Base-by-base conservation (phyloP, 495 filamentous ascomycete genomes). In the Parathielavia appendiculata region DNA sequence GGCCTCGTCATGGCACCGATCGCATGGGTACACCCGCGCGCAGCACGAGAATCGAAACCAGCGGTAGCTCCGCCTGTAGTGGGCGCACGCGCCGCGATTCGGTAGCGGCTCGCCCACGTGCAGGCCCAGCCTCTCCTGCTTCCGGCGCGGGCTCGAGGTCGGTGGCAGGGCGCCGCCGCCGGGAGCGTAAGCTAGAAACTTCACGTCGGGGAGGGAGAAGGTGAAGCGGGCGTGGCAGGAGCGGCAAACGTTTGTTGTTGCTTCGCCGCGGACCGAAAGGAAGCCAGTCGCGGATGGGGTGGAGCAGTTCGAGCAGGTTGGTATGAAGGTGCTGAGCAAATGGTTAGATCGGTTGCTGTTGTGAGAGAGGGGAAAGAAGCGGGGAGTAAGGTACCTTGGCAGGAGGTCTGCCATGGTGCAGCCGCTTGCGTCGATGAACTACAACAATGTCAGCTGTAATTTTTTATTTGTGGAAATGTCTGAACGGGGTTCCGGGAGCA, bases 161-260 rank as follows among this genome's bases (percentile, higher is more conserved):
- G 75, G 63, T 1, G 66, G 72, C 1, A 68, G 47, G 8, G 71
- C 77, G 71, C 70, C 43, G 59, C 41, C 70, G 39, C 83, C 78
- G 32, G 79, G 75, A 35, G 83, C 82, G 59, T 92, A 84, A 53
- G 81, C 75, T 13, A 95, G 76, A 72, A 97, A 91, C 63, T 88
- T 90, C 51, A 95, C 80, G 45, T 91, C 85, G 26, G 87, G 88
- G 41, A 95, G 78, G 62, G 83, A 83, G 71, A 96, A 89, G 32
- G 86, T 86, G 83, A 96, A 91, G 66, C 87, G 89, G 35, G 77
- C 77, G 72, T 95, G 90, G 67, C 91, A 96, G 61, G 87, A 79
- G 13, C 89, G 81, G 72, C 91, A 96, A 26, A 87, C 80, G 49
- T 90, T 89, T 70, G 83, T 86, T 0, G 85, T 79, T 34, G 86